A percentile compares a stretch with the other conserved stretches of the same genome.
Conservation (phyloP, 1,284 basidiomycete species). For the Ustilago xerochloae region DNA sequence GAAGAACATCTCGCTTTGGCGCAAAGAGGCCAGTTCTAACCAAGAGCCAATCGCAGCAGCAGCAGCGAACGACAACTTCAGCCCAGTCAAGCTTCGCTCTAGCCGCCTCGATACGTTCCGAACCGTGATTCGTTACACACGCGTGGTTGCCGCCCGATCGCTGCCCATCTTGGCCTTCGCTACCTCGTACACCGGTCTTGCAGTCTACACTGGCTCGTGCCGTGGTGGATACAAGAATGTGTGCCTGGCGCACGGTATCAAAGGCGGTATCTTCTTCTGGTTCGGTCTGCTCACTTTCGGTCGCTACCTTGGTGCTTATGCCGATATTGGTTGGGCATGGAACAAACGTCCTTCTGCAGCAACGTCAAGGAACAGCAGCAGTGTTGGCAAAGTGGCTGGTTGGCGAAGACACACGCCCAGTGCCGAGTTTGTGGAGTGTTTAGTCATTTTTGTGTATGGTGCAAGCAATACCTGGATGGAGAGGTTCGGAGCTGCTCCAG, state of each 20-base stretch:
- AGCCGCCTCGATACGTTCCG: slow-evolving; percentile 17
- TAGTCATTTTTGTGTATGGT: slow-evolving; percentile 89
- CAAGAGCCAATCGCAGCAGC: neutral
- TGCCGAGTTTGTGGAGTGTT: slow-evolving; percentile 88
- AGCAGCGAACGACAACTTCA: neutral
- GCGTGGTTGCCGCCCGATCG: slow-evolving; percentile 72
- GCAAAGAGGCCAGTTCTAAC: slow-evolving; percentile 5
- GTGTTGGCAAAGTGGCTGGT: too few species aligned
- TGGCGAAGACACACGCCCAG: slow-evolving; percentile 54
- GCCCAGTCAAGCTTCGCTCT: slow-evolving; percentile 5
- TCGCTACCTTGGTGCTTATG: slow-evolving; percentile 89
- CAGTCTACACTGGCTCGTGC: slow-evolving; percentile 84
- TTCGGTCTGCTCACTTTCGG: slow-evolving; percentile 90
- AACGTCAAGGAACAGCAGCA: slow-evolving; percentile 23
- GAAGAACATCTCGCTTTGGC: slow-evolving; percentile 35
- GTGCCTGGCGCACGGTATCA: slow-evolving; percentile 93
- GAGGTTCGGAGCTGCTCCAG: slow-evolving; percentile 80
- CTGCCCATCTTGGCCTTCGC: slow-evolving; percentile 79
- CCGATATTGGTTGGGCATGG: slow-evolving; percentile 95
- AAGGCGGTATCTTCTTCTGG: slow-evolving; percentile 71
- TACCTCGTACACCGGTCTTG: slow-evolving; percentile 77
- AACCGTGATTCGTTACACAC: slow-evolving; percentile 32
- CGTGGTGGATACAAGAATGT: slow-evolving; percentile 74
- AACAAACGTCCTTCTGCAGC: slow-evolving; percentile 71
- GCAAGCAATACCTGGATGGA: slow-evolving; percentile 97